Evolutionary conservation across 257 asterid species (phyloP).

Genomic region (Solanum chaucha): DNA sequence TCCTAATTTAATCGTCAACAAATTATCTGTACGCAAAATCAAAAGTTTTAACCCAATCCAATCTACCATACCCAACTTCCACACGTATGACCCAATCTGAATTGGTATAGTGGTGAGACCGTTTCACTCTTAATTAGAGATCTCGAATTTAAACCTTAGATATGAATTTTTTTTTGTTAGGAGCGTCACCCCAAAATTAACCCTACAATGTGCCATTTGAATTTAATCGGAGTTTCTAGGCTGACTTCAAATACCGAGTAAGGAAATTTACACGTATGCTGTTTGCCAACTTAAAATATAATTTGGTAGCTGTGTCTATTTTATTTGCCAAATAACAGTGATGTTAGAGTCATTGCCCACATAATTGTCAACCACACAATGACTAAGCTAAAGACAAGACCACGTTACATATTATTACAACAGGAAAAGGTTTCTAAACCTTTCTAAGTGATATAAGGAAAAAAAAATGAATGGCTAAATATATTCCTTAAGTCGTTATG

Average conservation of each 20-base stretch:
- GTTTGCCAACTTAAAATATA: not conserved
- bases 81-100: not conserved
- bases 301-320: not conserved
- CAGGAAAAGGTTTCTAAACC: not conserved
- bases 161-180: no score
- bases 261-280: no score
- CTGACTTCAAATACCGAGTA: not conserved
- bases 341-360: not conserved
- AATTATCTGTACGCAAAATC: not conserved
- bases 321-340: not conserved
- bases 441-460: not conserved
- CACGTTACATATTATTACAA: not conserved
- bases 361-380: not conserved
- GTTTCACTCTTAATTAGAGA: not conserved
- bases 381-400: not conserved
- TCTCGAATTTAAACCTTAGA: rapidly evolving
- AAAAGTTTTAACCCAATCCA: not conserved
- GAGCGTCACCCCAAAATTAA: not conserved
- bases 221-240: rapidly evolving
- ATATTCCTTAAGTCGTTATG: not conserved
- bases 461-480: not conserved
- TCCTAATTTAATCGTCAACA: not conserved
- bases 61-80: not conserved
- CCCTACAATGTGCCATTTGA: rapidly evolving
- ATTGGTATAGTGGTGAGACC: not conserved